A percentile compares a stretch with the other conserved stretches of the same genome.
Conservation (phyloP, 2,329 filamentous ascomycete genomes). For the Coleophoma cylindrospora region DNA sequence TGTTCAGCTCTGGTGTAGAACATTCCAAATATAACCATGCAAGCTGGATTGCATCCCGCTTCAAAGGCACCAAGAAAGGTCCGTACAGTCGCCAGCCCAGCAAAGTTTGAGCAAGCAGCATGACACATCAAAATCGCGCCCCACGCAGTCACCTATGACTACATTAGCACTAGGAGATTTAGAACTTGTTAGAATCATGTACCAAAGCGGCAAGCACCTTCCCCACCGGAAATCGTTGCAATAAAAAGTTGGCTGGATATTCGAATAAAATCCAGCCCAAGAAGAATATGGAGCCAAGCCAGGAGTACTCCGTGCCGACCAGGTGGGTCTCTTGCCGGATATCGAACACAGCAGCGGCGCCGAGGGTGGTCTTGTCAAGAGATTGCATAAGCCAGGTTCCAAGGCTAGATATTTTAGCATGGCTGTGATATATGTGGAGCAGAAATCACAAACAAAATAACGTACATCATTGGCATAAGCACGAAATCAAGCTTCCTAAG, state of each 20-base stretch:
- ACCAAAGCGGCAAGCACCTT: conserved; percentile 19
- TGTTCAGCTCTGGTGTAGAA: conserved; percentile 56
- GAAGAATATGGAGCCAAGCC: conserved; percentile 19
- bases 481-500: conserved; percentile 9
- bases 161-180: not conserved
- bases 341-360: conserved; percentile 51
- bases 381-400: not conserved
- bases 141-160: conserved; percentile 30
- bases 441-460: too few relatives aligned
- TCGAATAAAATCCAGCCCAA: conserved; percentile 26
- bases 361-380: conserved; percentile 35
- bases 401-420: not conserved
- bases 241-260: conserved; percentile 19
- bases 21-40: conserved; percentile 51
- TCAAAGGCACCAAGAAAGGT: conserved; percentile 32
- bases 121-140: conserved; percentile 33
- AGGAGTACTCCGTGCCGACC: conserved; percentile 43
- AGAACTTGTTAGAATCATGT: not conserved
- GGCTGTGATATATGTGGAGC: not conserved
- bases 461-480: conserved; percentile 7
- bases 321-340: conserved; percentile 47
- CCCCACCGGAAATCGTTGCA: conserved; percentile 26
- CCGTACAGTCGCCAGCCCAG: conserved; percentile 24
- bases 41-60: conserved; percentile 31
- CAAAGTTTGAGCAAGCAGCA: conserved; percentile 22